Base-by-base conservation (phyloP, 257 asterid genomes). In the Ocimum tenuiflorum region DNA sequence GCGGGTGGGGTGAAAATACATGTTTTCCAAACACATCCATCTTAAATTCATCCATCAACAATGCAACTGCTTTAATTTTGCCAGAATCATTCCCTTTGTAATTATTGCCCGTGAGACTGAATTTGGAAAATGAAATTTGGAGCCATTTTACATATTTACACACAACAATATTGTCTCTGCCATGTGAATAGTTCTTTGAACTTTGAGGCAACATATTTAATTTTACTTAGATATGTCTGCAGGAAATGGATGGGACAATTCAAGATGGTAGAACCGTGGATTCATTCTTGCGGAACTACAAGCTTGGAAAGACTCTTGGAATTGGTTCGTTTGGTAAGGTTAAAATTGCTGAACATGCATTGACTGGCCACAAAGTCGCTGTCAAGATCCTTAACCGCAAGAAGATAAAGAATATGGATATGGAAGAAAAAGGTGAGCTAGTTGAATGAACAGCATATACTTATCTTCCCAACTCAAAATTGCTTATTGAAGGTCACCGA, bases 271-370 rank as follows among this genome's bases (percentile, higher is more conserved):
- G 84, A 62, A 85, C 86, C 22, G 88, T 82, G 68, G 96, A 88
- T 72, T 73, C 88, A 13, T 88, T 83, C 69, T 72, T 91, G 60
- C 73, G 89, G 61, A 84, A 86, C 89, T 91, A 91, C 63, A 91
- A 91, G 82, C 95, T 91, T 10, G 96, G 96, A 70, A 88, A 91
- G 77, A 91, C 97, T 38, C 91, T 91, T 58, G 97, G 97, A 24
- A 88, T 88, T 23, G 97, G 97, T 58, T 86, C 97, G 6, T 91
- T 91, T 15, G 97, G 96, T 35, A 91, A 88, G 78, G 97, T 91
- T 33, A 88, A 84, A 78, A 82, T 88, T 65, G 97, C 97, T 4
- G 96, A 86, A 70, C 97, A 91, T 83, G 79, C 79, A 29, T 60
- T 82, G 76, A 90, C 97, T 0, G 88, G 91, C 27, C 96, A 88